These are phyloP conservation scores for Nepenthes alata DNA, from an alignment of 179 eudicot species.

Conservation along the genomic window DNA sequence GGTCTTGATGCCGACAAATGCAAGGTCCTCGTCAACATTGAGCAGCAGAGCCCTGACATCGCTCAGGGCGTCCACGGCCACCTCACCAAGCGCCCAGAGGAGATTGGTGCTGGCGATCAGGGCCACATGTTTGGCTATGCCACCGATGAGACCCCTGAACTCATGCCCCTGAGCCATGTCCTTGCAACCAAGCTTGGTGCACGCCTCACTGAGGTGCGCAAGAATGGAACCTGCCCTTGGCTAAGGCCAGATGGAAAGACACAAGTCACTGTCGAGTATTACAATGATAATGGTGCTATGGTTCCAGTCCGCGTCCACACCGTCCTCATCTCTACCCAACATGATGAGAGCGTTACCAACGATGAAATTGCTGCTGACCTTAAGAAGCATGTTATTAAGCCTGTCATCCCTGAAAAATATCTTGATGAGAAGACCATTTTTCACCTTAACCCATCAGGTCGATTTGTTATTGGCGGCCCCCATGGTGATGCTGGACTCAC, in stretches of 20 bases:
- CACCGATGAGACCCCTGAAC: constrained; percentile 14
- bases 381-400: constrained; percentile 11
- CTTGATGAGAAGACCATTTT: constrained; percentile 23
- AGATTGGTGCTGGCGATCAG: constrained; percentile 20
- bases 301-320: constrained; percentile 46
- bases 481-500: constrained; percentile 35
- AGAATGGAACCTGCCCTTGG: constrained; percentile 27
- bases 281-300: constrained; percentile 43
- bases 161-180: constrained; percentile 31
- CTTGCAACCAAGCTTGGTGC: constrained; percentile 32
- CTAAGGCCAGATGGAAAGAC: constrained; percentile 31
- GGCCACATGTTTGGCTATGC: constrained; percentile 20
- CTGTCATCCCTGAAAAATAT: constrained; percentile 16
- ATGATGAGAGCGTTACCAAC: constrained; percentile 45
- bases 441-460: constrained; percentile 16
- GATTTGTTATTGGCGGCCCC: constrained; percentile 24
- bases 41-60: too few relatives aligned
- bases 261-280: constrained; percentile 38
- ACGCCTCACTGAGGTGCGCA: constrained; percentile 26
- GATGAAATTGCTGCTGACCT: constrained; percentile 28
- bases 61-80: constrained; percentile 9
- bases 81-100: constrained; percentile 21
- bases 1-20: too few relatives aligned
- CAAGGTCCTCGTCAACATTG: too few relatives aligned
- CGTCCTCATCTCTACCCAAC: constrained; percentile 49